Evolutionary conservation across 306 rosid species (phyloP).

Genomic region (Gastrolobium villosum): DNA sequence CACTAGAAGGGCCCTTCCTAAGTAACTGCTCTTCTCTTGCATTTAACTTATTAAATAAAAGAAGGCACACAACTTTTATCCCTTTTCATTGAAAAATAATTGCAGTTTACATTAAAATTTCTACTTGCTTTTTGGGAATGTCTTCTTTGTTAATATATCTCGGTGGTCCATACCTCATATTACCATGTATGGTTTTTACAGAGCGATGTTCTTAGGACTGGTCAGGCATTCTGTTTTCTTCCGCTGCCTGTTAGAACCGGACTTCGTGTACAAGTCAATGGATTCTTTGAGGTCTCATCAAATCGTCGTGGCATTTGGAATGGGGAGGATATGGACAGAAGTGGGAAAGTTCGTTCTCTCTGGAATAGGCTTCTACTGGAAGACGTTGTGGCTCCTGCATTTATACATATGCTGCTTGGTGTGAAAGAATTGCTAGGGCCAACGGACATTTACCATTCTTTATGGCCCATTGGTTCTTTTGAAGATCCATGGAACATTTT

Average conservation of each 20-base stretch:
- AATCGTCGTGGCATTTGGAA: conserved; percentile 99
- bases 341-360: conserved; percentile 91
- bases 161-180: conserved; percentile 51
- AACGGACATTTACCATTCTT: conserved; percentile 70
- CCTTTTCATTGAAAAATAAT: conserved; percentile 36
- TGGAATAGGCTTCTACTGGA: conserved; percentile 97
- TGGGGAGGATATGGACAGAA: conserved; percentile 99
- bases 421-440: conserved; percentile 75
- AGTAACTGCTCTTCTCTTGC: conserved; percentile 10
- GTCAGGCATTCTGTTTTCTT: conserved; percentile 96
- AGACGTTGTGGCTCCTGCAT: conserved; percentile 87
- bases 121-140: conserved; percentile 36
- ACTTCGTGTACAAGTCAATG: conserved; percentile 90
- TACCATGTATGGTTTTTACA: conserved; percentile 63
- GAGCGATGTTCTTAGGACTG: conserved; percentile 74
- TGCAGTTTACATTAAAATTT: conserved; percentile 35
- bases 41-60: conserved; percentile 23
- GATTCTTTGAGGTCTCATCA: conserved; percentile 94
- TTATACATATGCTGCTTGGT: conserved; percentile 78
- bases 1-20: conserved; percentile 25
- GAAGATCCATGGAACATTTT: conserved; percentile 96
- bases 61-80: neutral
- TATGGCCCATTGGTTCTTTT: conserved; percentile 93
- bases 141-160: conserved; percentile 35
- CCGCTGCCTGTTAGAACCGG: conserved; percentile 98